phyloP scores from a whole-genome alignment of 495 filamentous ascomycete genomes.

The Trichoderma parareesei region DNA sequence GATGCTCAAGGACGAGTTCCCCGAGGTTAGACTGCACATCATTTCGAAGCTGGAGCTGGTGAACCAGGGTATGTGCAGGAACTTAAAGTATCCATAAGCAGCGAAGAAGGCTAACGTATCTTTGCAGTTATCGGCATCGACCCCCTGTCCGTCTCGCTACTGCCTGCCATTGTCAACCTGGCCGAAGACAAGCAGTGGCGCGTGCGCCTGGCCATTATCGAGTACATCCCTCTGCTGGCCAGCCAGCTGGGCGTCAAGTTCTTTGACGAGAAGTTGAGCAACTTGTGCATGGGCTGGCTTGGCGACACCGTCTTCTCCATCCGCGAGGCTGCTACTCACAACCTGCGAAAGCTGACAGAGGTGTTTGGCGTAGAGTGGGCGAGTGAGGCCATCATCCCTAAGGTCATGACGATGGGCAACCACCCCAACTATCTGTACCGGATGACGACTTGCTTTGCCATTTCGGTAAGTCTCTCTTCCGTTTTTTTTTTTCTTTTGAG shows the following conservation, averaged over 20 bases:
- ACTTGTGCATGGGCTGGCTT: constrained; percentile 98
- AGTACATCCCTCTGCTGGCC: constrained; percentile 95
- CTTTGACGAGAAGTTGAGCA: constrained; percentile 94
- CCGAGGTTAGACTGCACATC: constrained; percentile 94
- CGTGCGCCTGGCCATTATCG: constrained; percentile 94
- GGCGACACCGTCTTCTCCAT: constrained; percentile 98
- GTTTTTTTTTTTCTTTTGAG: neutral
- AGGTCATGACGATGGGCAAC: constrained; percentile 95
- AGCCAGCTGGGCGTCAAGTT: constrained; percentile 94
- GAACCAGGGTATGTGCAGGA: constrained; percentile 65
- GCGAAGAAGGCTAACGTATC: too few relatives aligned
- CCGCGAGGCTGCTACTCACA: constrained; percentile 91
- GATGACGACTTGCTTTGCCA: constrained; percentile 98
- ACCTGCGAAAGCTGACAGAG: constrained; percentile 95
- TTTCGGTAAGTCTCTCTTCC: constrained; percentile 77
- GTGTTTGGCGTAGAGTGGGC: constrained; percentile 98
- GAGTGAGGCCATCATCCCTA: constrained; percentile 93
- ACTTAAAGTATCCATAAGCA: too few relatives aligned
- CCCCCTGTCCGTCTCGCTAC: constrained; percentile 86
- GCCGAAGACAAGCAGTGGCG: constrained; percentile 99
- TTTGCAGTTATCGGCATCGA: constrained; percentile 88
- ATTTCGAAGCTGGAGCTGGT: constrained; percentile 97
- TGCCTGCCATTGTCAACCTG: constrained; percentile 95
- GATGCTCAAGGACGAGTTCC: constrained; percentile 99
- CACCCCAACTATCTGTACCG: constrained; percentile 98